phyloP scores from a whole-genome alignment of 2,329 filamentous ascomycete species.

The Mycosphaerella sp. region DNA sequence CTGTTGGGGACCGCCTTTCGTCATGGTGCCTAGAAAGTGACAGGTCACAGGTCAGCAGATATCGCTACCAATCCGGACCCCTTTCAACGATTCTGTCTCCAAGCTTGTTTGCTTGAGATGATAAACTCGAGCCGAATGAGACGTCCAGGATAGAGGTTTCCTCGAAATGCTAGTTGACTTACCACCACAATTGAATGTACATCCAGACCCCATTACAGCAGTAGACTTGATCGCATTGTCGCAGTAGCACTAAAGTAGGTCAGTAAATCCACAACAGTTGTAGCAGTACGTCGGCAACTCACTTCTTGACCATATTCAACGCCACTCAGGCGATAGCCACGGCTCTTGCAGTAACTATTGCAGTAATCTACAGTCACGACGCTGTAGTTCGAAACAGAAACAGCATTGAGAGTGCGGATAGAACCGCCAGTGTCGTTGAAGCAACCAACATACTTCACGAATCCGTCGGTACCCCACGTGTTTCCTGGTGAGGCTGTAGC shows the following conservation, averaged over 20 bases:
- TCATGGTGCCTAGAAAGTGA: constrained; percentile 21
- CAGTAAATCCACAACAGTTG: neutral
- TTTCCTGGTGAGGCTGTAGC: constrained; percentile 20
- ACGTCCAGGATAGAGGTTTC: no score
- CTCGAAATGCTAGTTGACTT: no score
- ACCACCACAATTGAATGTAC: constrained; percentile 26
- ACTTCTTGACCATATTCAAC: constrained; percentile 31
- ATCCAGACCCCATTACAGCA: constrained; percentile 6
- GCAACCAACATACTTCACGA: constrained; percentile 33
- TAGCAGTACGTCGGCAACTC: neutral
- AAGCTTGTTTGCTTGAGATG: no score
- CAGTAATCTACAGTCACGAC: constrained; percentile 34
- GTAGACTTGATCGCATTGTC: constrained; percentile 32
- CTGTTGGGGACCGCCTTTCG: constrained; percentile 21
- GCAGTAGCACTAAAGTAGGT: constrained; percentile 27
- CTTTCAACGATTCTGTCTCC: no score
- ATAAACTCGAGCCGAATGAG: no score
- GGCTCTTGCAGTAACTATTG: constrained; percentile 28
- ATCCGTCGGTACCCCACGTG: constrained; percentile 21
- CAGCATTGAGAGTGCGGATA: constrained; percentile 26
- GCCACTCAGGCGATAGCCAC: constrained; percentile 30
- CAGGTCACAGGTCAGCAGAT: no score
- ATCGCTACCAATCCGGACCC: no score
- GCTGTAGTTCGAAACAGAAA: constrained; percentile 22
- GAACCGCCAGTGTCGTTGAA: constrained; percentile 31